Percentiles rank a stretch among this genome's conserved stretches.
These are phyloP conservation scores for Psilocybe azurescens DNA, from an alignment of 768 basidiomycete species.

Conservation along the genomic window DNA sequence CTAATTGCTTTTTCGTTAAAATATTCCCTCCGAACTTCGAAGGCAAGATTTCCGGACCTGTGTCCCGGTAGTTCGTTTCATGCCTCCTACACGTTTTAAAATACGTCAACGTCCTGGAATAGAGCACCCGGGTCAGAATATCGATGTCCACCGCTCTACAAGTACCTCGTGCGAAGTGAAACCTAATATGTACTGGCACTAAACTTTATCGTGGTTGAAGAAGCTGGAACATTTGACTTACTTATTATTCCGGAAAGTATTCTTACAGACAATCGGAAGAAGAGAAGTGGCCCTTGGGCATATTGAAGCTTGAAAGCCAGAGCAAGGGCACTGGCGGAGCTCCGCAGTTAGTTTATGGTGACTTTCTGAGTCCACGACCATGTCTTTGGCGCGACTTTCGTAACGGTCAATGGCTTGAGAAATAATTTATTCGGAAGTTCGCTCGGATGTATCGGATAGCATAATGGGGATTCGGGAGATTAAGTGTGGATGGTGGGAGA, in stretches of 20 bases:
- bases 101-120: not conserved
- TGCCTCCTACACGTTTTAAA: not conserved
- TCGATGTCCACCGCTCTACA: not conserved
- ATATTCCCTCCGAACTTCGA: too few species aligned
- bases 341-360: too few species aligned
- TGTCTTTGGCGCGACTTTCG: too few species aligned
- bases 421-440: not conserved
- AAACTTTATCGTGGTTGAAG: not conserved
- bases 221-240: too few species aligned
- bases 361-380: too few species aligned
- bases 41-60: not conserved
- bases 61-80: not conserved
- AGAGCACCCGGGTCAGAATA: not conserved
- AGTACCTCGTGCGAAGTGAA: not conserved
- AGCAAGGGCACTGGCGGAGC: too few species aligned
- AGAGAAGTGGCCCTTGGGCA: too few species aligned
- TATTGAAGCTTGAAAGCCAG: too few species aligned
- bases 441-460: not conserved
- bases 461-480: not conserved
- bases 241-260: too few species aligned
- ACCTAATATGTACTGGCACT: not conserved
- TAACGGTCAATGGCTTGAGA: not conserved
- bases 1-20: too few species aligned
- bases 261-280: too few species aligned
- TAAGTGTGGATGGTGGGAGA: not conserved